Evolutionary conservation across 139 green algal species (phyloP).

Genomic region (Chlamydomonas sphaeroides): DNA sequence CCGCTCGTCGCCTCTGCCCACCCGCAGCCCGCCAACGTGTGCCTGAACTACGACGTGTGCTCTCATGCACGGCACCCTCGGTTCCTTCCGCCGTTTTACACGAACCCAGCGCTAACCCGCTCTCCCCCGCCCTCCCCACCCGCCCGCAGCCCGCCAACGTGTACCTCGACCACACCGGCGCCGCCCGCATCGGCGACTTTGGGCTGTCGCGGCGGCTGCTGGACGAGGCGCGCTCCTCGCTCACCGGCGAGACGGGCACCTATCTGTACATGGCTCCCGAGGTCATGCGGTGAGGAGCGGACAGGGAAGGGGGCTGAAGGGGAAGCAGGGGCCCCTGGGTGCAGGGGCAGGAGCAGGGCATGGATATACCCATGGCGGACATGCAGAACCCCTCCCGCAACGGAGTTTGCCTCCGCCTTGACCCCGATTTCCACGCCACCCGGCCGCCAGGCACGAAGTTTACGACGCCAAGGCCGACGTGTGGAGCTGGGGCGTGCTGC

Average conservation of each 20-base stretch:
- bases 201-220: constrained; percentile 64
- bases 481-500: constrained; percentile 85
- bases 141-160: constrained; percentile 89
- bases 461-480: constrained; percentile 80
- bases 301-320: too few relatives aligned
- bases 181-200: constrained; percentile 80
- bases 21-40: constrained; percentile 82
- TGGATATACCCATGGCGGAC: too few relatives aligned
- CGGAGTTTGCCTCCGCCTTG: neutral
- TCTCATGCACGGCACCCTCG: neutral
- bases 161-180: constrained; percentile 67
- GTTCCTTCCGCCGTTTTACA: neutral
- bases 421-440: too few relatives aligned
- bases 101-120: neutral
- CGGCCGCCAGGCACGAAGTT: constrained; percentile 70
- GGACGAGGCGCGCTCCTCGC: constrained; percentile 21
- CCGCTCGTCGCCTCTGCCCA: too few relatives aligned
- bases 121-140: constrained; percentile 79
- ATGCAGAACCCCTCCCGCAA: too few relatives aligned
- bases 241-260: constrained; percentile 89
- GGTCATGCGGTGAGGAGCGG: constrained; percentile 64
- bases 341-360: too few relatives aligned
- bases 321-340: too few relatives aligned
- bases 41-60: constrained; percentile 63
- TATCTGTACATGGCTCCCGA: constrained; percentile 94